Evolutionary conservation across 371 early-diverging fungal species (phyloP).

Genomic region (Mortierella sp.): DNA sequence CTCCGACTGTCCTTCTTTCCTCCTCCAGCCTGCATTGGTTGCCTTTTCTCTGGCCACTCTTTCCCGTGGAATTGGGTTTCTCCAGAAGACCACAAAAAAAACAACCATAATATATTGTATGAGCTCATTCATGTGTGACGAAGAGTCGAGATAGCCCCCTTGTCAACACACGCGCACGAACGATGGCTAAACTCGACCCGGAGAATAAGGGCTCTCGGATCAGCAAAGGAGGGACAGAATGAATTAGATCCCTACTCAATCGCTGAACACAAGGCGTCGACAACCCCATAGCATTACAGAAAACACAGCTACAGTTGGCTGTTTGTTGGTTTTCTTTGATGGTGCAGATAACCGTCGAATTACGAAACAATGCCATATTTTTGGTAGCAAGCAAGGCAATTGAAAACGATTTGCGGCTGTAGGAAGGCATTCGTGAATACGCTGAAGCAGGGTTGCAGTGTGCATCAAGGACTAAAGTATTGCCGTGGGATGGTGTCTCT

Average conservation of each 20-base stretch:
- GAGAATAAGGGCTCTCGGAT: conserved; percentile 7
- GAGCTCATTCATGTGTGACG: conserved; percentile 10
- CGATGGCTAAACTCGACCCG: conserved; percentile 10
- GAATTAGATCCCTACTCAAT: background rate
- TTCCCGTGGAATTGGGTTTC: conserved; percentile 11
- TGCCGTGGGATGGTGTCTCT: background rate
- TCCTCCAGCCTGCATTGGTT: background rate
- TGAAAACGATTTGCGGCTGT: background rate
- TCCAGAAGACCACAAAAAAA: background rate
- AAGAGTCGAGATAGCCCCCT: conserved; percentile 5
- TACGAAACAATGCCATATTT: background rate
- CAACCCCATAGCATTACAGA: background rate
- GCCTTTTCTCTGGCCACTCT: background rate
- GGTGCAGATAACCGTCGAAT: background rate
- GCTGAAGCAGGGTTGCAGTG: background rate
- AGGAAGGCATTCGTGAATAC: no score
- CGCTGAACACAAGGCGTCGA: background rate
- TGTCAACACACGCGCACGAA: conserved; percentile 10
- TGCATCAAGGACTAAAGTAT: conserved; percentile 7
- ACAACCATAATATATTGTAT: background rate
- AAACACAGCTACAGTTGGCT: background rate
- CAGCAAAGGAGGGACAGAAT: background rate
- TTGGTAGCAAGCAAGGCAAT: background rate
- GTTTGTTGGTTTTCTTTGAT: background rate
- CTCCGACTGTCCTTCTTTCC: background rate